Percentiles rank a stretch among this genome's conserved stretches.
Conservation (phyloP, 2,329 filamentous ascomycete species). For the Aureobasidium vineae region DNA sequence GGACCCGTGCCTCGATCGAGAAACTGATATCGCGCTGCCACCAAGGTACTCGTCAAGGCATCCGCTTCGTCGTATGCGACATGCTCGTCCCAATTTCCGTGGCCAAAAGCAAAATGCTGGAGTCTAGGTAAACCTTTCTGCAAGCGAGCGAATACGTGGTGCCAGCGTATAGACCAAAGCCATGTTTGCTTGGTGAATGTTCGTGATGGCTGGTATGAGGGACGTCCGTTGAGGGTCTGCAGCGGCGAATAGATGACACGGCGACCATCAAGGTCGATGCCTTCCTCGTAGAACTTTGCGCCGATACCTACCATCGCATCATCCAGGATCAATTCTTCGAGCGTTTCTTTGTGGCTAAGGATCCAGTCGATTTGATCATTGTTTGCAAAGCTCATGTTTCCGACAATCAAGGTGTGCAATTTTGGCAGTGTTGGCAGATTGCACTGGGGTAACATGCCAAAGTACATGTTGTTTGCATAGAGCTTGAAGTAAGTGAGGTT, state of each 20-base stretch:
- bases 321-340: slow-evolving; percentile 47
- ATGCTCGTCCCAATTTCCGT: not conserved
- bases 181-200: not conserved
- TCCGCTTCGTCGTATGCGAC: not conserved
- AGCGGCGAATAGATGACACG: not conserved
- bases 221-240: not conserved
- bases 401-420: slow-evolving; percentile 44
- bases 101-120: not conserved
- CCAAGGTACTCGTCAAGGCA: not conserved
- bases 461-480: slow-evolving; percentile 39
- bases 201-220: not conserved
- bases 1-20: not conserved
- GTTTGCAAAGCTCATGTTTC: slow-evolving; percentile 46
- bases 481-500: slow-evolving; percentile 42
- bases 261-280: not conserved
- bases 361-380: slow-evolving; percentile 52
- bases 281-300: not conserved
- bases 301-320: slow-evolving; percentile 37
- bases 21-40: not conserved
- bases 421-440: slow-evolving; percentile 44
- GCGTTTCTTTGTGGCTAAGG: slow-evolving; percentile 39
- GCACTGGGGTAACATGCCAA: slow-evolving; percentile 44
- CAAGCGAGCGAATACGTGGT: not conserved
- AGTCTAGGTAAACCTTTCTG: not conserved
- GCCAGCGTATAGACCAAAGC: not conserved